Base-by-base conservation (phyloP, 495 filamentous ascomycete species). In the Friedmanniomyces endolithicus region DNA sequence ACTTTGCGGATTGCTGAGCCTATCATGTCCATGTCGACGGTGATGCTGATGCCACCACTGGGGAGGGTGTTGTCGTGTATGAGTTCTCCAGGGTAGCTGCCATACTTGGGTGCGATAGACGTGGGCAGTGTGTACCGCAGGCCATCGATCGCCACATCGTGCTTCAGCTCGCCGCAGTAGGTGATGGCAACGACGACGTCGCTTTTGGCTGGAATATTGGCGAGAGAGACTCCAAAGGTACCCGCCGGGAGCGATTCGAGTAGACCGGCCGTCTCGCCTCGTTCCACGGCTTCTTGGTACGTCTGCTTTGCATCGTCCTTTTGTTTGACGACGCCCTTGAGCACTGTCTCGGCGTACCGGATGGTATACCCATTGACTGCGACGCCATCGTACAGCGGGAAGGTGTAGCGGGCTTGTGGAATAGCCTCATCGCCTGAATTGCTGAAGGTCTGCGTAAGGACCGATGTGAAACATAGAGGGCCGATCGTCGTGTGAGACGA, bases 361-460 rank as follows among this genome's bases (percentile, higher is more conserved):
- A 78, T 82, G 1, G 69, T 73, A 53, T 86, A 87, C 24, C 69
- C 71, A 12, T 81, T 79, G 4, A 87, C 78, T 19, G 78, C 80
- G 1, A 83, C 77, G 20, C 81, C 81, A 60, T 83, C 78, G 61
- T 81, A 84, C 2, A 86, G 71, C 0, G 84, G 84, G 57, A 87
- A 86, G 1, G 73, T 74, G 65, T 88, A 87, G 20, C 67, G 65
- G 50, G 79, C 72, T 59, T 80, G 68, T 27, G 72, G 62, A 51
- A 83, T 74, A 17, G 60, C 64, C 0, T 73, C 64, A 0, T 57
- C 47, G 11, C 70, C 74, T 0, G 78, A 72, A 56, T 82, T 84
- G 50, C 66, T 63, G 57, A 83, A 86, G 4, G 72, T 78, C 62
- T 87, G 82, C 0, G 71, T 81, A 25, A 87, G 70, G 2, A 66